A percentile compares a stretch with the other conserved stretches of the same genome.
Evolutionary conservation across 2,329 filamentous ascomycete species (phyloP).

Genomic region (Trichoderma sp.): DNA sequence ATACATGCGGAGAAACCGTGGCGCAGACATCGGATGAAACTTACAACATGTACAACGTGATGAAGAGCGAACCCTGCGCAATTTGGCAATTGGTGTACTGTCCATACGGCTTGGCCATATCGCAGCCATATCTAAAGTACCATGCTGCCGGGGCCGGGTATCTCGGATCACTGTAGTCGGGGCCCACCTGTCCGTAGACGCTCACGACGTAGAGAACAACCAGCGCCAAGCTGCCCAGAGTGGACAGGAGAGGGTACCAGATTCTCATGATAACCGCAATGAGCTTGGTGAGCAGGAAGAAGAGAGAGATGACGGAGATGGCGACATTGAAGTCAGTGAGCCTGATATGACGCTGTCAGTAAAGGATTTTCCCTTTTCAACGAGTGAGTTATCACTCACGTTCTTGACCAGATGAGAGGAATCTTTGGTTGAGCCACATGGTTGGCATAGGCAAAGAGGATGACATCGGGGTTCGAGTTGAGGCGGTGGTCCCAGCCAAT

Average conservation of each 20-base stretch:
- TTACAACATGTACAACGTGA: conserved; percentile 66
- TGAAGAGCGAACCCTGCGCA: conserved; percentile 65
- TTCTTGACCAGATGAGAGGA: conserved; percentile 70
- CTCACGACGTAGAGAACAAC: conserved; percentile 62
- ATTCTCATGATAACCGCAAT: conserved; percentile 68
- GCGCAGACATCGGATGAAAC: conserved; percentile 30
- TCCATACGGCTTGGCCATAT: conserved; percentile 52
- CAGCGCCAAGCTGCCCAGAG: conserved; percentile 56
- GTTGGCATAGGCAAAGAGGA: conserved; percentile 73
- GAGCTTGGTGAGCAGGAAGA: conserved; percentile 69
- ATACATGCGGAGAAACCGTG: not conserved
- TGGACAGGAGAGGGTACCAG: conserved; percentile 64
- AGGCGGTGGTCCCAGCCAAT: conserved; percentile 68
- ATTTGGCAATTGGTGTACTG: conserved; percentile 61
- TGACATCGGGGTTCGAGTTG: conserved; percentile 69
- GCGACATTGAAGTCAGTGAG: conserved; percentile 74
- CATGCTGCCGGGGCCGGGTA: conserved; percentile 64
- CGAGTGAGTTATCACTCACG: conserved; percentile 50
- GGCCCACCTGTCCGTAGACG: conserved; percentile 68
- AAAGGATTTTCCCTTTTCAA: not conserved
- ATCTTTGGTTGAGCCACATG: conserved; percentile 58
- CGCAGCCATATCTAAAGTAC: conserved; percentile 72
- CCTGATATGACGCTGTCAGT: conserved; percentile 41
- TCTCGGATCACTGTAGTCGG: conserved; percentile 65
- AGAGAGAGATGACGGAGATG: conserved; percentile 72